Percentiles rank a stretch among this genome's conserved stretches.
These are phyloP conservation scores for Phyllosticta citribraziliensis DNA, from an alignment of 2,329 filamentous ascomycete genomes.

Conservation along the genomic window DNA sequence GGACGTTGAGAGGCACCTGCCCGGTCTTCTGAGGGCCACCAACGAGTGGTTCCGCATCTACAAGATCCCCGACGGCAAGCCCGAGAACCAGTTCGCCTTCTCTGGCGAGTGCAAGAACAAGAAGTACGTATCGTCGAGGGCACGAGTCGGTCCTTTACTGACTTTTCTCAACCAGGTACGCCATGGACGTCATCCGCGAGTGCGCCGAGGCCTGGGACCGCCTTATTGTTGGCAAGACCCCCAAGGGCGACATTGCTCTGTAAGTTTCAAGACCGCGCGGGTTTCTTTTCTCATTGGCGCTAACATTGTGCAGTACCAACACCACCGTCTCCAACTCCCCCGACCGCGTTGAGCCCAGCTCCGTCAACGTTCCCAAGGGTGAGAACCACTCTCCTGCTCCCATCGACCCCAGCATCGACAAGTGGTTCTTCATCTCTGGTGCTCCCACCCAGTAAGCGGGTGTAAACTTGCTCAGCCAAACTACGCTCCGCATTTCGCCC, in stretches of 20 bases:
- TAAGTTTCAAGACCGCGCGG: constrained; percentile 41
- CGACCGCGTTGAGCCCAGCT: constrained; percentile 57
- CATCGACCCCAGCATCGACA: constrained; percentile 95
- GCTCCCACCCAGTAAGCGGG: constrained; percentile 51
- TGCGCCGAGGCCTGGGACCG: constrained; percentile 96
- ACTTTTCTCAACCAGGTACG: constrained; percentile 52
- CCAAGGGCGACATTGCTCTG: constrained; percentile 68
- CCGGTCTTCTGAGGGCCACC: constrained; percentile 89
- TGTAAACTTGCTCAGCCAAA: not conserved
- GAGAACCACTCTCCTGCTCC: constrained; percentile 76
- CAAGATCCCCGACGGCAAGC: constrained; percentile 99
- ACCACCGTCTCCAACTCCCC: constrained; percentile 62
- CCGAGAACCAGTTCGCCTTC: constrained; percentile 99
- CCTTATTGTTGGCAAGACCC: constrained; percentile 82
- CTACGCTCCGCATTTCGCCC: not conserved
- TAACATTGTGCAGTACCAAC: constrained; percentile 58
- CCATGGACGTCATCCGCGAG: constrained; percentile 89
- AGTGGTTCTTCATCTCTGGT: constrained; percentile 99
- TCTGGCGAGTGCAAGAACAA: constrained; percentile 99
- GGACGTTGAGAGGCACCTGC: constrained; percentile 97
- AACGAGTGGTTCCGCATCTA: constrained; percentile 99
- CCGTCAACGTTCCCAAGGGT: constrained; percentile 67
- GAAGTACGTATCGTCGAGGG: constrained; percentile 47
- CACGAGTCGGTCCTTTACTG: constrained; percentile 12
- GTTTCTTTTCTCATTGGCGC: constrained; percentile 21